Base-by-base conservation (phyloP, 2,329 filamentous ascomycete genomes). In the Fusarium mexicanum region DNA sequence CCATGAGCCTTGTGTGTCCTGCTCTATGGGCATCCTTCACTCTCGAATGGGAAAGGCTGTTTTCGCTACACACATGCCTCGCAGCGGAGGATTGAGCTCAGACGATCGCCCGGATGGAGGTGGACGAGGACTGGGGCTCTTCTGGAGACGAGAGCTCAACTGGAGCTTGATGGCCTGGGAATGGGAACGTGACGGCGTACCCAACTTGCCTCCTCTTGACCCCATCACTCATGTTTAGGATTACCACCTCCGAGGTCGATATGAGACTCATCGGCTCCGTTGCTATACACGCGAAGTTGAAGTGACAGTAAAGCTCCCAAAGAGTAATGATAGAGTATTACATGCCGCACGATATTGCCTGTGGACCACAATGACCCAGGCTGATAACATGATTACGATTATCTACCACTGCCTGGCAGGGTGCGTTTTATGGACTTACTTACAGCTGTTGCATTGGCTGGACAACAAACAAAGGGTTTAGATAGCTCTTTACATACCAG, bases 1-100 rank as follows among this genome's bases (percentile, higher is more conserved):
- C 5, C 95, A 98, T 80, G 96, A 99, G 84, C 96, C 96, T 10
- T 99, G 96, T 81, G 90, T 97, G 69, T 97, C 97, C 90, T 99
- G 96, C 84, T 94, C 93, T 41, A 98, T 98, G 96, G 96, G 94
- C 3, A 93, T 98, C 76, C 87, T 98, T 29, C 95, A 98, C 81
- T 98, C 96, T 14, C 91, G 96, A 58, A 98, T 99, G 87, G 92
- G 94, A 50, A 91, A 93, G 61, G 93, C 95, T 59, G 88, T 97
- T 44, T 97, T 98, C 83, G 91, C 90, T 72, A 88, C 91, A 71
- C 90, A 93, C 63, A 96, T 97, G 93, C 88, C 89, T 53, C 85
- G 90, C 72, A 97, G 93, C 18, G 96, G 96, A 57, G 95, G 94
- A 48, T 87, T 98, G 84, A 93, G 92, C 78, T 92, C 94, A 29